These are phyloP conservation scores for Hypoxylon lienhwacheense DNA, from an alignment of 495 filamentous ascomycete genomes.

Conservation along the genomic window DNA sequence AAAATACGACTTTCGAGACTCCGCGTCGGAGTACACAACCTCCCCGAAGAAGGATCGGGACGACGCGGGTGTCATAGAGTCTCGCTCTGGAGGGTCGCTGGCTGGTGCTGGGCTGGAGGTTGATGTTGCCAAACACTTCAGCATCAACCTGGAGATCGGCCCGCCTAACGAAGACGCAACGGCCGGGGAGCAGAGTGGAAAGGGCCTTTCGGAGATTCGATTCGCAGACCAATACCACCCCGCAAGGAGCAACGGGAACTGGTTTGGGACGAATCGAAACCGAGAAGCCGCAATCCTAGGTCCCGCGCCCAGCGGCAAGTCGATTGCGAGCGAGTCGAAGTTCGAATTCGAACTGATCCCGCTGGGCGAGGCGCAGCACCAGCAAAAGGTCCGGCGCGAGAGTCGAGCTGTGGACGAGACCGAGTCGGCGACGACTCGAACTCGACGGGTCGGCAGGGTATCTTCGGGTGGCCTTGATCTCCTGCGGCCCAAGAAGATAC, in stretches of 20 bases:
- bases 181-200: background rate
- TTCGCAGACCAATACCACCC: conserved; percentile 18
- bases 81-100: background rate
- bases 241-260: background rate
- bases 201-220: background rate
- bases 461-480: background rate
- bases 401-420: conserved; percentile 31
- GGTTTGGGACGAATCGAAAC: background rate
- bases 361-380: conserved; percentile 20
- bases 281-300: background rate
- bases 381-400: conserved; percentile 25
- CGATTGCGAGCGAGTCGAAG: conserved; percentile 16
- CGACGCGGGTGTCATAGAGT: background rate
- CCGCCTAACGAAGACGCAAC: background rate
- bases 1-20: conserved; percentile 35
- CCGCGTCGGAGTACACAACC: conserved; percentile 18
- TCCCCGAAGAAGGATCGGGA: background rate
- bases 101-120: background rate
- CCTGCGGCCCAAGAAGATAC: background rate
- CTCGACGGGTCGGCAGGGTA: background rate
- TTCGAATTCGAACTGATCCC: conserved; percentile 34
- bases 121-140: background rate
- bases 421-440: conserved; percentile 2
- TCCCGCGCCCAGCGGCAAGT: conserved; percentile 1
- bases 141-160: background rate